Evolutionary conservation across 2,329 filamentous ascomycete genomes (phyloP), one percentile per base, ranked within the genome.

Genomic region (Neoscytalidium dimidiatum): DNA sequence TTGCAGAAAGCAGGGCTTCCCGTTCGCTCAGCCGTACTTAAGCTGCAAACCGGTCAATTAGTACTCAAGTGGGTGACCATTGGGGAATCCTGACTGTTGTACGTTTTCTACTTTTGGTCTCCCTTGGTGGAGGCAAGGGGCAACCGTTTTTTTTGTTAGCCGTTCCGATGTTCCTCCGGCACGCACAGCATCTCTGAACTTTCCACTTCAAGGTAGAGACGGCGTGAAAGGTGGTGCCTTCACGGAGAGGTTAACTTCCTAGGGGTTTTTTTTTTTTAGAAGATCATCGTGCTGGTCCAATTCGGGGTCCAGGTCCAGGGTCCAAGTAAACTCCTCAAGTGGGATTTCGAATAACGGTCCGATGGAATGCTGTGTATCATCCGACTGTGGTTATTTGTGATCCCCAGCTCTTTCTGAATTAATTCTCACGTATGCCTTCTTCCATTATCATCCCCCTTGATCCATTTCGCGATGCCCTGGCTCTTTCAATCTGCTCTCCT

Each of bases 91-190:
- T 57, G 49, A 41, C 65, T 65, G 62, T 67, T 65, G 62, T 52
- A 60, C 64, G 62, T 65, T 65, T 66, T 67, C 49, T 69, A 68
- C 58, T 69, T 56, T 38, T 38, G 14, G n/a, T 5, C 9, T 38
- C 3, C 7, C 17, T 21, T 28, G 3, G 11, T 56, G 9, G 19
- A 6, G 5, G n/a, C n/a, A 7, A n/a, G 26, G 2, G 14, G 1
- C 8, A 3, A 29, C n/a, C n/a, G 13, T 31, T 9, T 52, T 35
- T 26, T 3, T 2, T 17, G 4, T 43, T 14, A 5, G 17, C 0
- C 21, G 8, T 5, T 9, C 53, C 52, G 52, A 41, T 2, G 14
- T 43, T 43, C 11, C 31, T 26, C 33, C 21, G 19, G 14, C 6
- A 14, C 17, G 13, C 21, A 8, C 7, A 23, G 28, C 8, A 29